Evolutionary conservation across 495 filamentous ascomycete species (phyloP), one percentile per base, ranked within the genome.

Genomic region (Daldinia caldariorum): DNA sequence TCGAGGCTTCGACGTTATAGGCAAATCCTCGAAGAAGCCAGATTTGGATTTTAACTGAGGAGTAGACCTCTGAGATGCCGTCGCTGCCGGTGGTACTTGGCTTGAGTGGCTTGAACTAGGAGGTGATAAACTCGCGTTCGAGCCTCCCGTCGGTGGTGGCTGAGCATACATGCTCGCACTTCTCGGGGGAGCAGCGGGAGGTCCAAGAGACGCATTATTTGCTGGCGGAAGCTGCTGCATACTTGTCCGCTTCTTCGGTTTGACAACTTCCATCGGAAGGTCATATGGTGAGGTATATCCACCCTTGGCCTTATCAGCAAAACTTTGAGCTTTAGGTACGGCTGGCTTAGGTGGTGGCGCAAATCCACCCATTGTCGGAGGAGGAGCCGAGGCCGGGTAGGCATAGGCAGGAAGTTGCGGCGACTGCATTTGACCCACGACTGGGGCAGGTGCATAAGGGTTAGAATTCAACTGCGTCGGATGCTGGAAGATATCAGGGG

Each of bases 211-310:
- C 16, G 75, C 80, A 32, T 73, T 67, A 18, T 53, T 71, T 59
- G 61, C 71, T 45, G 70, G 67, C 49, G 76, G 78, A 51, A 74
- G 78, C 39, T 82, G 80, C 45, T 81, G 81, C 56, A 78, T 79
- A 61, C 80, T 86, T 53, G 78, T 76, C 61, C 86, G 79, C 81
- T 87, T 88, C 79, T 87, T 85, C 32, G 90, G 90, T 59, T 87
- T 87, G 16, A 89, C 84, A 14, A 97, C 84, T 53, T 97, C 94
- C 79, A 96, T 92, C 2, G 95, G 95, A 4, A 99, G 85, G 78
- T 99, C 95, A 71, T 97, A 99, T 4, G 95, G 95, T 26, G 94
- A 97, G 34, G 88, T 85, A 76, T 98, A 99, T 9, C 94, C 94
- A 45, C 93, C 89, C 77, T 96, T 98, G 7, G 91, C 81, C 69